Percentiles rank a stretch among this genome's conserved stretches.
These are phyloP conservation scores for Cichorium intybus DNA, from an alignment of 140 eudicot genomes.

Conservation along the genomic window DNA sequence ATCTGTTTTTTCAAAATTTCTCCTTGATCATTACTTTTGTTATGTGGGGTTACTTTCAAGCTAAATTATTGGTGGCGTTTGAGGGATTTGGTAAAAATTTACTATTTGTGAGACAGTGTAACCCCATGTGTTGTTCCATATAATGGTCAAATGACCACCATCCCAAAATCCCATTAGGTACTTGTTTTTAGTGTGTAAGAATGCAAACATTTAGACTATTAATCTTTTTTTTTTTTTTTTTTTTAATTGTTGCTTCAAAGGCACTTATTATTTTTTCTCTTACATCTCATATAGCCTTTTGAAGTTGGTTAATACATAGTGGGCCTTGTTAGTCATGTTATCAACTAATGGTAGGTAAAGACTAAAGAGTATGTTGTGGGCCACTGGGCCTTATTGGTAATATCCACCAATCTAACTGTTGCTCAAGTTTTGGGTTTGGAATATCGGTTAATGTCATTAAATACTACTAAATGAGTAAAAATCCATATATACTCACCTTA, in stretches of 20 bases:
- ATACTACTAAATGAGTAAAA: too few species aligned
- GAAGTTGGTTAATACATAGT: not conserved
- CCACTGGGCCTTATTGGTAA: too few species aligned
- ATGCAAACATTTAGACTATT: too few species aligned
- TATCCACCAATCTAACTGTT: too few species aligned
- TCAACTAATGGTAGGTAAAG: too few species aligned
- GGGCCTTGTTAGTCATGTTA: too few species aligned
- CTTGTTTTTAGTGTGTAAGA: not conserved
- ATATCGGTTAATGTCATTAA: too few species aligned
- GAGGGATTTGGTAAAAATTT: not conserved
- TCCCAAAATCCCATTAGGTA: not conserved
- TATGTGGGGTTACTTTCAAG: slow-evolving; percentile 9
- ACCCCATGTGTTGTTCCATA: not conserved
- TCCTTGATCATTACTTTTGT: not conserved
- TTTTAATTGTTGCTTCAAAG: slow-evolving; percentile 4
- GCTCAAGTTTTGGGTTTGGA: too few species aligned
- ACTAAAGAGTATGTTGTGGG: too few species aligned
- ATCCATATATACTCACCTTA: too few species aligned
- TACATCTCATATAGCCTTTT: too few species aligned
- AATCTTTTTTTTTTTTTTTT: slow-evolving; percentile 5
- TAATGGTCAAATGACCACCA: too few species aligned
- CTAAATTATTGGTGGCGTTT: slow-evolving; percentile 1
- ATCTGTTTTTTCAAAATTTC: not conserved
- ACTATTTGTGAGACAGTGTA: not conserved
- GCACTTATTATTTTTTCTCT: slow-evolving; percentile 1